Evolutionary conservation across 1,284 basidiomycete genomes (phyloP).

Genomic region (Rhodotorula sp.): DNA sequence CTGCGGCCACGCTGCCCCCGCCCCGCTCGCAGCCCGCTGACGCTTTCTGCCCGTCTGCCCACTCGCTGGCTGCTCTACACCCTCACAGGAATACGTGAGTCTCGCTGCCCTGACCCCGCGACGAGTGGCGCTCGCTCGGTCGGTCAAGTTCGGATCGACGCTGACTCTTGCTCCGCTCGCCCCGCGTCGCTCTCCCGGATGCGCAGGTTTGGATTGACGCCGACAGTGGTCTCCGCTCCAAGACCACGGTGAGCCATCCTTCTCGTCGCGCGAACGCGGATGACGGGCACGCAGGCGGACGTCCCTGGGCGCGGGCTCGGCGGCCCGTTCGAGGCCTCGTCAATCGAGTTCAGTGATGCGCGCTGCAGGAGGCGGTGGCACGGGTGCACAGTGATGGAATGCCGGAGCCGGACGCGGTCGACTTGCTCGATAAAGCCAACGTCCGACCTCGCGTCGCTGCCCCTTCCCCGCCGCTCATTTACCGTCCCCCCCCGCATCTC

Average conservation of each 20-base stretch:
- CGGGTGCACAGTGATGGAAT: no score
- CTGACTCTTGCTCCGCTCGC: background rate
- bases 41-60: background rate
- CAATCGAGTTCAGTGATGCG: no score
- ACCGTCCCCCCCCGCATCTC: no score
- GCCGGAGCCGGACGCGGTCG: no score
- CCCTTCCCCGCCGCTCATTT: no score
- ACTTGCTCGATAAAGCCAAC: no score
- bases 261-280: background rate
- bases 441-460: no score
- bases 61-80: background rate
- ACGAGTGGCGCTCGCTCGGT: background rate
- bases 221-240: conserved; percentile 85
- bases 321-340: background rate
- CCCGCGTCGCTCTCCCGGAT: background rate
- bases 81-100: conserved; percentile 35
- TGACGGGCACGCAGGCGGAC: no score
- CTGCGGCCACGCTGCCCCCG: background rate
- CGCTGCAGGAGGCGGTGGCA: no score
- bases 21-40: background rate
- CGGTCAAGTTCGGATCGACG: background rate
- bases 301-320: no score
- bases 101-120: background rate
- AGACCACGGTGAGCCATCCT: conserved; percentile 66
- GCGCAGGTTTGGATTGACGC: conserved; percentile 89